These are phyloP conservation scores for Plectranthus barbatus DNA, from an alignment of 257 asterid genomes.

Conservation along the genomic window DNA sequence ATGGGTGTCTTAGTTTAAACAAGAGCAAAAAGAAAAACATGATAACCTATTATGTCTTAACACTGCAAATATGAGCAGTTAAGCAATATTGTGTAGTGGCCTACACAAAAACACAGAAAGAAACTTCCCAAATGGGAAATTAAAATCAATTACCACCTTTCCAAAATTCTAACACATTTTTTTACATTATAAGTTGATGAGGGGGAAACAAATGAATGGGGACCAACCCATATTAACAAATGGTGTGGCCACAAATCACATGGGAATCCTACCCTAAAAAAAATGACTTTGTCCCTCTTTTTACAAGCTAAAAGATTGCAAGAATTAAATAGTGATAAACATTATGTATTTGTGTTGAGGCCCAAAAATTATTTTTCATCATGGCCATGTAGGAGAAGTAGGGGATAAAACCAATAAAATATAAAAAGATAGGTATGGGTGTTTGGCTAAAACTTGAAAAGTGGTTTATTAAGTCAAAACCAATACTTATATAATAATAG, in stretches of 20 bases:
- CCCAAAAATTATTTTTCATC: constrained; percentile 13
- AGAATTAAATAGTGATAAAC: constrained; percentile 12
- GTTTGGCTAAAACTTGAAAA: no score
- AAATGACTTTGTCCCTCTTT: constrained; percentile 66
- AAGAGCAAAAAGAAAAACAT: no score
- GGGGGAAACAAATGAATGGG: constrained; percentile 15
- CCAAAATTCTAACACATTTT: constrained; percentile 2
- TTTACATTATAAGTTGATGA: constrained; percentile 8
- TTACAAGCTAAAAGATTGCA: constrained; percentile 35
- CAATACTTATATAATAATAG: no score
- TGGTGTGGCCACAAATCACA: constrained; percentile 43
- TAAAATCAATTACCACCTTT: constrained; percentile 4
- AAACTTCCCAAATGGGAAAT: constrained; percentile 23
- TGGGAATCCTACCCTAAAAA: constrained; percentile 32
- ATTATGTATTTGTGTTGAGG: constrained; percentile 1
- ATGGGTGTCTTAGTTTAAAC: constrained; percentile 18
- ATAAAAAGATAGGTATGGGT: not conserved
- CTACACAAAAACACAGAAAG: constrained; percentile 10
- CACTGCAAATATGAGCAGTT: not conserved
- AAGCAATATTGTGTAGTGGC: constrained; percentile 6
- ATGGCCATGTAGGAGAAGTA: constrained; percentile 26
- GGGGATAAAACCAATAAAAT: constrained; percentile 20
- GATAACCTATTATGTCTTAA: constrained; percentile 11
- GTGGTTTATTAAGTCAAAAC: no score
- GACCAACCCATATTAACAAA: constrained; percentile 30